phyloP scores from a whole-genome alignment of 1,139 yeast genomes.

The Petasospora fabianii region DNA sequence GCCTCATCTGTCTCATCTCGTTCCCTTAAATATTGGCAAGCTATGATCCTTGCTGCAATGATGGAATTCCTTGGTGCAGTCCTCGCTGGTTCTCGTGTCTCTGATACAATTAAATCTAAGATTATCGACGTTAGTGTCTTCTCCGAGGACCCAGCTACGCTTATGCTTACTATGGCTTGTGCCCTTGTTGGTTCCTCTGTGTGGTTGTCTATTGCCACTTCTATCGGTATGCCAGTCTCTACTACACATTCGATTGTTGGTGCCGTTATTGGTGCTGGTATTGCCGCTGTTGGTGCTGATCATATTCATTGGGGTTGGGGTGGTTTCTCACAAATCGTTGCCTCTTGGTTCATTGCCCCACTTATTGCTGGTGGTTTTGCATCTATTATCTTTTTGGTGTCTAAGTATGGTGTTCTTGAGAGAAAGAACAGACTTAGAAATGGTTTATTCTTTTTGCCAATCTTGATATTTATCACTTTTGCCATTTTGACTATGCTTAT shows the following conservation, averaged over 20 bases:
- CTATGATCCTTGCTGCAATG: conserved; percentile 35
- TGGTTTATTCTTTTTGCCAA: conserved; percentile 57
- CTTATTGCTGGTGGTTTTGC: conserved; percentile 63
- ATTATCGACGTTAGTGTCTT: conserved; percentile 53
- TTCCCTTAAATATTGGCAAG: conserved; percentile 70
- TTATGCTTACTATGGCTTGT: conserved; percentile 73
- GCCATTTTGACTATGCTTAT: conserved; percentile 58
- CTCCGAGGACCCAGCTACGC: conserved; percentile 56
- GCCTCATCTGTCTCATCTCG: conserved; percentile 72
- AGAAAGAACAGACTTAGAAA: conserved; percentile 43
- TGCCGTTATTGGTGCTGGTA: conserved; percentile 70
- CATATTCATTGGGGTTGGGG: conserved; percentile 72
- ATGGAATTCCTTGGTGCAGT: conserved; percentile 30
- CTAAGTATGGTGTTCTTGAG: conserved; percentile 62
- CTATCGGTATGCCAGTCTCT: conserved; percentile 70
- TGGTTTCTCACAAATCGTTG: conserved; percentile 69
- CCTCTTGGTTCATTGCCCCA: conserved; percentile 85
- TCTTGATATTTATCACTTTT: conserved; percentile 58
- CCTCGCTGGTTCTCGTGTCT: conserved; percentile 58
- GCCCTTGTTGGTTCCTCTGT: conserved; percentile 73
- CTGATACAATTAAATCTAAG: conserved; percentile 63
- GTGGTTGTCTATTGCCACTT: conserved; percentile 69
- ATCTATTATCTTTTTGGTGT: conserved; percentile 51
- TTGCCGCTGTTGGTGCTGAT: conserved; percentile 57
- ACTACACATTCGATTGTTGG: conserved; percentile 81